Conservation (phyloP, 2,329 filamentous ascomycete genomes). For the Sclerotinia nivalis region DNA sequence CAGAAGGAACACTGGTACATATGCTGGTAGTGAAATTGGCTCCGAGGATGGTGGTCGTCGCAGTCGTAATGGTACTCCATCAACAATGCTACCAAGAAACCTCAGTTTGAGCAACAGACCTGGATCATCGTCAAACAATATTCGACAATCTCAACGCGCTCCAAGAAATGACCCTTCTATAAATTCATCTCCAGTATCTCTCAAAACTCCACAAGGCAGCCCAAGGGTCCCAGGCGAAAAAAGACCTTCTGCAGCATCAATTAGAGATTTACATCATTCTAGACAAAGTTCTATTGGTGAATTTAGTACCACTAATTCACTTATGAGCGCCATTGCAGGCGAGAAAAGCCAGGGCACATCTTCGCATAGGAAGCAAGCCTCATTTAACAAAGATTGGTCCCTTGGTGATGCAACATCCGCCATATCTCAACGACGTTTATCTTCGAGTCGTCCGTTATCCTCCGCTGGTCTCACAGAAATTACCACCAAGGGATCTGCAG, state of each 20-base stretch:
- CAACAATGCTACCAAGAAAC: conserved; percentile 37
- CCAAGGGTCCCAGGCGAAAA: conserved; percentile 46
- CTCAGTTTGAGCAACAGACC: conserved; percentile 38
- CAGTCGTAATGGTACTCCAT: conserved; percentile 42
- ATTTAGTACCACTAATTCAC: conserved; percentile 46
- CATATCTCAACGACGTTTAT: conserved; percentile 35
- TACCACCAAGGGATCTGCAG: conserved; percentile 37
- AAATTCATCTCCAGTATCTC: conserved; percentile 47
- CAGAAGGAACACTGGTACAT: conserved; percentile 56
- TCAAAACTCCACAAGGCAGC: conserved; percentile 42
- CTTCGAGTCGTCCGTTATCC: conserved; percentile 17
- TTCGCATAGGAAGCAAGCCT: conserved; percentile 64
- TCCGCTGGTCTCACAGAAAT: conserved; percentile 30
- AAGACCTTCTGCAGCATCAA: conserved; percentile 76
- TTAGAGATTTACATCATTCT: conserved; percentile 80
- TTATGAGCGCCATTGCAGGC: conserved; percentile 47
- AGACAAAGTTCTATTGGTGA: conserved; percentile 68
- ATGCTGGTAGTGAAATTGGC: conserved; percentile 57
- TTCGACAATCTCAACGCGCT: conserved; percentile 37
- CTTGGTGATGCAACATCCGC: conserved; percentile 48
- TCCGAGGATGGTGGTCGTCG: conserved; percentile 55
- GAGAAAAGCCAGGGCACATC: conserved; percentile 28
- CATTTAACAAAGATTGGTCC: conserved; percentile 71
- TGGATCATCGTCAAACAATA: conserved; percentile 33
- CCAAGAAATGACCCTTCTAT: conserved; percentile 44